Conservation (phyloP, 1,284 basidiomycete genomes). For the Rhizoctonia solani region DNA sequence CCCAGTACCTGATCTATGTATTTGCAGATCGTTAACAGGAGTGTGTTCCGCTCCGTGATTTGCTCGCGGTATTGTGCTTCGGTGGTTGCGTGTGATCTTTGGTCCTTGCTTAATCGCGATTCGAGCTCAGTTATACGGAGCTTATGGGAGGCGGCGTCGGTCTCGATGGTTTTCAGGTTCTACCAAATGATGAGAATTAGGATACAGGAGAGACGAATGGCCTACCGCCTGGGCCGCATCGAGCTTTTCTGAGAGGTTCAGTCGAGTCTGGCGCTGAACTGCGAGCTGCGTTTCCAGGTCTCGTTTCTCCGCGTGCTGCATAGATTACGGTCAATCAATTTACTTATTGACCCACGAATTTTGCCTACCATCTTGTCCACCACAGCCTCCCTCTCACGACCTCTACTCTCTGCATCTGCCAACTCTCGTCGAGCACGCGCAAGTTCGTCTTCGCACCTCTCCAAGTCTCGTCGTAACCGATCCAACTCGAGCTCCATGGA, state of each 20-base stretch:
- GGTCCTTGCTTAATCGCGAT: conserved; percentile 79
- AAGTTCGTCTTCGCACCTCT: conserved; percentile 80
- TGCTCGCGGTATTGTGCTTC: conserved; percentile 88
- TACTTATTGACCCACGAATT: neutral
- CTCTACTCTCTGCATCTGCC: conserved; percentile 64
- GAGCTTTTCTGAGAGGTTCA: conserved; percentile 87
- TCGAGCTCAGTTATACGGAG: conserved; percentile 76
- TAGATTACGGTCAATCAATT: neutral
- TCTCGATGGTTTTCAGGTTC: conserved; percentile 64
- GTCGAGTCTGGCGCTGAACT: conserved; percentile 78
- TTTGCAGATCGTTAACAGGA: conserved; percentile 90
- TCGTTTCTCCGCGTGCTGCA: conserved; percentile 71
- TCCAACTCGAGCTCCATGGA: conserved; percentile 91
- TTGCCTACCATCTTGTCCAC: conserved; percentile 64
- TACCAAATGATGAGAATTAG: conserved; percentile 37
- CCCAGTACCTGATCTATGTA: conserved; percentile 94
- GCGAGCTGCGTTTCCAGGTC: conserved; percentile 78
- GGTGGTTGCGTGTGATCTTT: conserved; percentile 68
- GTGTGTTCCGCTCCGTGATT: conserved; percentile 87
- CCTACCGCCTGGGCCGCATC: conserved; percentile 62
- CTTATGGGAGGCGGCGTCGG: conserved; percentile 62
- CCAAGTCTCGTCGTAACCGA: conserved; percentile 81
- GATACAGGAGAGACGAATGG: conserved; percentile 28
- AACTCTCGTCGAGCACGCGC: conserved; percentile 73
- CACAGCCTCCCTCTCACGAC: conserved; percentile 68